Conservation (phyloP, 164 flowering plant genomes). For the Echeveria elegans region DNA sequence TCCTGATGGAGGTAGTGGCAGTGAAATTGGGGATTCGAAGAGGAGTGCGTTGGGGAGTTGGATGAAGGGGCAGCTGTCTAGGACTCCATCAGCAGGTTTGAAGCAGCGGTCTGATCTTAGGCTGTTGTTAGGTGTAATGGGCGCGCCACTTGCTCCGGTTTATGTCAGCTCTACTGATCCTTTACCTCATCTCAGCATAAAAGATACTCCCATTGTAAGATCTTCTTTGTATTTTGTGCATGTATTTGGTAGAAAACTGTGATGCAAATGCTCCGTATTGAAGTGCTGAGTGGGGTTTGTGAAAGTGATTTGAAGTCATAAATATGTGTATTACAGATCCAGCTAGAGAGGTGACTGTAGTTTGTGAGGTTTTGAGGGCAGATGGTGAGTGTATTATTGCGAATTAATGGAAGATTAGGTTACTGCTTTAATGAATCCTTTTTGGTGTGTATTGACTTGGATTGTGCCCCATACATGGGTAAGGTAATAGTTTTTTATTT, state of each 20-base stretch:
- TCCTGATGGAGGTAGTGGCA: conserved; percentile 61
- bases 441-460: conserved; percentile 1
- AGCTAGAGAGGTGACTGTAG: neutral
- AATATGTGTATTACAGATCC: neutral
- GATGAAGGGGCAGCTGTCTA: conserved; percentile 34
- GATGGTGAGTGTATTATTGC: conserved; percentile 1
- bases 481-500: neutral
- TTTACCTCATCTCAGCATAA: conserved; percentile 8
- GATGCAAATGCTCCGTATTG: neutral
- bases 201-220: conserved; percentile 10
- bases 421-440: neutral
- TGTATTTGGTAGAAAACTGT: neutral
- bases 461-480: neutral
- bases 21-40: conserved; percentile 39
- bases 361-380: conserved; percentile 3
- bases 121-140: conserved; percentile 4
- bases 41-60: conserved; percentile 48
- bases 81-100: neutral
- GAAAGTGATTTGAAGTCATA: too few species aligned
- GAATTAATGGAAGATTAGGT: neutral
- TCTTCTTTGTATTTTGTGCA: neutral
- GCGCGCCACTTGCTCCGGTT: conserved; percentile 6
- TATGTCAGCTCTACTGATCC: conserved; percentile 7
- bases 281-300: too few species aligned
- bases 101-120: conserved; percentile 40